Percentiles rank a stretch among this genome's conserved stretches.
Evolutionary conservation across 257 asterid species (phyloP).

Genomic region (Salvia hispanica): DNA sequence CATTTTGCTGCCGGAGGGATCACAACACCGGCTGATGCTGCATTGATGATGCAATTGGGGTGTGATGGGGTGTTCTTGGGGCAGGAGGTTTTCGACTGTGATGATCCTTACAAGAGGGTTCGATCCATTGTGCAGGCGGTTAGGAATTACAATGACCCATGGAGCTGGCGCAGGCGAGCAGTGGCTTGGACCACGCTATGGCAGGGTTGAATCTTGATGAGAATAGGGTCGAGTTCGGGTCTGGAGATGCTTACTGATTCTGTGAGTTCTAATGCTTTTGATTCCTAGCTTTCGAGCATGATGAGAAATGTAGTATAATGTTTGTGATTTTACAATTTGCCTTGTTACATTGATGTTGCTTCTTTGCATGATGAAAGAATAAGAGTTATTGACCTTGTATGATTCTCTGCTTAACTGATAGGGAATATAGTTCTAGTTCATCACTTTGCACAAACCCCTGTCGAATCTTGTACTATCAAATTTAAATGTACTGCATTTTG

Average conservation of each 20-base stretch:
- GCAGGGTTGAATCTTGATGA: slow-evolving; percentile 51
- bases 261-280: slow-evolving; percentile 18
- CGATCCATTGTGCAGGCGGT: slow-evolving; percentile 78
- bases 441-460: slow-evolving; percentile 18
- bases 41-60: slow-evolving; percentile 86
- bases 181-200: slow-evolving; percentile 68
- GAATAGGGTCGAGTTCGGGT: slow-evolving; percentile 44
- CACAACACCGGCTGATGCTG: slow-evolving; percentile 82
- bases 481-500: not conserved
- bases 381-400: slow-evolving; percentile 24
- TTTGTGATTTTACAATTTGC: slow-evolving; percentile 24
- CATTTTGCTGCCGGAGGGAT: slow-evolving; percentile 93
- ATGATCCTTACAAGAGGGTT: slow-evolving; percentile 60
- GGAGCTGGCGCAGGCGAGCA: slow-evolving; percentile 65
- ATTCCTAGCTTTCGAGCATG: slow-evolving; percentile 25
- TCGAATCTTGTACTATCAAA: not conserved
- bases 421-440: slow-evolving; percentile 14
- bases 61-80: slow-evolving; percentile 79
- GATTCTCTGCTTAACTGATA: slow-evolving; percentile 8
- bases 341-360: slow-evolving; percentile 15
- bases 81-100: slow-evolving; percentile 53
- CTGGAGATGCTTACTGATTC: slow-evolving; percentile 43
- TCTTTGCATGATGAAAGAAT: slow-evolving; percentile 18
- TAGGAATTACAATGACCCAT: slow-evolving; percentile 74
- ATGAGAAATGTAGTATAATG: slow-evolving; percentile 22